These are phyloP conservation scores for Schizophyllum amplum DNA, from an alignment of 1,284 basidiomycete genomes.

Conservation along the genomic window DNA sequence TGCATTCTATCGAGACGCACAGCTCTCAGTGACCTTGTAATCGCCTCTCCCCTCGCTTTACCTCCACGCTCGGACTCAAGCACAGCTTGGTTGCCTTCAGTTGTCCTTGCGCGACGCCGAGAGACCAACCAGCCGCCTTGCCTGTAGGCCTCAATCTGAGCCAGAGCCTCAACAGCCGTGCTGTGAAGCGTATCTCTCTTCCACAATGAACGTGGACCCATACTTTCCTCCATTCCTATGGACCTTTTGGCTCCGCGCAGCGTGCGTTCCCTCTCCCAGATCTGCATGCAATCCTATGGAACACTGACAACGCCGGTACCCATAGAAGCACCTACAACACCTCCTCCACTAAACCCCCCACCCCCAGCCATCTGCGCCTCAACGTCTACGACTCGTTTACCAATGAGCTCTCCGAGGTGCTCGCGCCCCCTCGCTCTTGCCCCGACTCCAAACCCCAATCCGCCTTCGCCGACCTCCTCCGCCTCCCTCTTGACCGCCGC, in stretches of 20 bases:
- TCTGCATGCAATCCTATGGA: neutral
- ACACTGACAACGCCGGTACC: too few relatives aligned
- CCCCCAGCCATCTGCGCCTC: neutral
- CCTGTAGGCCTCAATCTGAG: too few relatives aligned
- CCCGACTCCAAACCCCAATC: neutral
- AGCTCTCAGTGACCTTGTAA: neutral
- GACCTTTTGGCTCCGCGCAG: neutral
- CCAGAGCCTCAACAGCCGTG: too few relatives aligned
- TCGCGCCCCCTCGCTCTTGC: slow-evolving; percentile 23
- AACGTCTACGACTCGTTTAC: slow-evolving; percentile 42
- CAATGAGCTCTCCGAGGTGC: slow-evolving; percentile 37
- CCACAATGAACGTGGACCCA: neutral
- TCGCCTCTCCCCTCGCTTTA: too few relatives aligned
- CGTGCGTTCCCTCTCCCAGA: neutral
- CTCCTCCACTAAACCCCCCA: neutral
- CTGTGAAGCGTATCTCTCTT: too few relatives aligned
- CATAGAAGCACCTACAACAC: neutral
- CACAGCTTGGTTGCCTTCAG: too few relatives aligned
- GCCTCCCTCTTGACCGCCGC: slow-evolving; percentile 31
- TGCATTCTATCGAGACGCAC: too few relatives aligned
- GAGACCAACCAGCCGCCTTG: too few relatives aligned
- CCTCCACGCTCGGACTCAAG: too few relatives aligned
- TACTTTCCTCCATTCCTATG: neutral
- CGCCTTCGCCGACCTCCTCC: slow-evolving; percentile 11
- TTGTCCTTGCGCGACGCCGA: too few relatives aligned